A percentile compares a stretch with the other conserved stretches of the same genome.
phyloP scores from a whole-genome alignment of 192 early-diverging fungal species.

The Linnemannia exigua region DNA sequence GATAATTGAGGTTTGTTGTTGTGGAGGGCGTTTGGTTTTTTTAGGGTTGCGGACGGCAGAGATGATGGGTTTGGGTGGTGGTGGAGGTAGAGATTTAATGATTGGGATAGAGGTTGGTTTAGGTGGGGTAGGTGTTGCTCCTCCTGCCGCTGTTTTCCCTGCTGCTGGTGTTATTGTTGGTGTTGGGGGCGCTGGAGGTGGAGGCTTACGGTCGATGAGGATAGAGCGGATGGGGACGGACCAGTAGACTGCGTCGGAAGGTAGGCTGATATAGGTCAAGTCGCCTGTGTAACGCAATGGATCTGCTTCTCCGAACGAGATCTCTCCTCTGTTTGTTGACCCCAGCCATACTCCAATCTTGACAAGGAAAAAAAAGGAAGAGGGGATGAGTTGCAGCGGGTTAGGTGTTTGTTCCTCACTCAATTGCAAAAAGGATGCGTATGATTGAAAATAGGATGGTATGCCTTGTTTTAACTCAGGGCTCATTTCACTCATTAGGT shows the following conservation, averaged over 20 bases:
- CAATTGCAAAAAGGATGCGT: neutral
- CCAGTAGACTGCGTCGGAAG: conserved; percentile 20
- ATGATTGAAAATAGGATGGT: neutral
- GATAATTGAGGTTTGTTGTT: neutral
- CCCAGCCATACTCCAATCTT: conserved; percentile 41
- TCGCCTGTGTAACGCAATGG: neutral
- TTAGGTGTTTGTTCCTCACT: neutral
- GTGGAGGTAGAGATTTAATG: no score
- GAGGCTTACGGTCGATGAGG: neutral
- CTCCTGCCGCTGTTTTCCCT: neutral
- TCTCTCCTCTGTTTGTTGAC: conserved; percentile 14
- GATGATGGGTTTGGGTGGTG: neutral
- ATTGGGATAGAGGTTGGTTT: neutral
- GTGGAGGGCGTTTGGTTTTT: neutral
- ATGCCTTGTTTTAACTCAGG: conserved; percentile 6
- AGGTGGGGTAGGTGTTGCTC: neutral
- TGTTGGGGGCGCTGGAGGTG: neutral
- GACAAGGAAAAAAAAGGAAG: neutral
- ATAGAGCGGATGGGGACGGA: conserved; percentile 23
- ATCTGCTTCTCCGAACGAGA: conserved; percentile 32
- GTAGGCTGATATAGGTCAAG: conserved; percentile 13
- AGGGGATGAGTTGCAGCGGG: neutral
- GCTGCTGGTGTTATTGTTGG: neutral
- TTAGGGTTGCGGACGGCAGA: neutral
- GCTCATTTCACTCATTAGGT: conserved; percentile 17